These are phyloP conservation scores for Lepidium africanum DNA, from an alignment of 345 rosid genomes.

Conservation along the genomic window DNA sequence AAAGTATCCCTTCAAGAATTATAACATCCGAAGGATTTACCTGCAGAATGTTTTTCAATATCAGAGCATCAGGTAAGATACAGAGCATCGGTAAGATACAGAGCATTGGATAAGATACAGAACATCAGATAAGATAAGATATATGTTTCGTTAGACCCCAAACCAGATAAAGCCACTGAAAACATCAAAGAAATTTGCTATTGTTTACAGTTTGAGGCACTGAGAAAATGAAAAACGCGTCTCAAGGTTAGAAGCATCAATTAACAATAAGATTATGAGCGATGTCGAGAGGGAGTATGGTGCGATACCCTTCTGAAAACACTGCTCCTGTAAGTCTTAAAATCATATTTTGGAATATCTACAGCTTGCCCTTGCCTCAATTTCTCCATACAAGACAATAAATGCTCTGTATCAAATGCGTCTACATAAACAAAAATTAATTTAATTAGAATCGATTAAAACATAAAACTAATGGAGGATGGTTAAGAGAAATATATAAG, in stretches of 20 bases:
- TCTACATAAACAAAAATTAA: constrained; percentile 40
- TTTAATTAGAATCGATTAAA: not conserved
- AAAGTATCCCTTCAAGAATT: constrained; percentile 88
- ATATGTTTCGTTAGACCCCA: not conserved
- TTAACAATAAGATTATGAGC: not conserved
- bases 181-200: not conserved
- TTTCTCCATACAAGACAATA: constrained; percentile 73
- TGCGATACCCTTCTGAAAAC: constrained; percentile 69
- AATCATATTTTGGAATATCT: constrained; percentile 91
- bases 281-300: not conserved
- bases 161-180: constrained; percentile 1
- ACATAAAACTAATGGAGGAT: not conserved
- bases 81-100: not conserved
- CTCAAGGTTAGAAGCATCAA: not conserved
- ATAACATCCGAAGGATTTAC: constrained; percentile 95
- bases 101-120: no score
- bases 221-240: not conserved
- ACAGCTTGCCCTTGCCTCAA: constrained; percentile 86
- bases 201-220: not conserved
- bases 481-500: not conserved
- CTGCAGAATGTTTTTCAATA: constrained; percentile 34
- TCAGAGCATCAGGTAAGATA: not conserved
- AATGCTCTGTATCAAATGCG: constrained; percentile 84
- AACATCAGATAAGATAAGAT: not conserved
- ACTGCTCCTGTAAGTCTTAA: constrained; percentile 70